A percentile compares a stretch with the other conserved stretches of the same genome.
Evolutionary conservation across 768 basidiomycete species (phyloP).

Genomic region (Tulasnella sp.): DNA sequence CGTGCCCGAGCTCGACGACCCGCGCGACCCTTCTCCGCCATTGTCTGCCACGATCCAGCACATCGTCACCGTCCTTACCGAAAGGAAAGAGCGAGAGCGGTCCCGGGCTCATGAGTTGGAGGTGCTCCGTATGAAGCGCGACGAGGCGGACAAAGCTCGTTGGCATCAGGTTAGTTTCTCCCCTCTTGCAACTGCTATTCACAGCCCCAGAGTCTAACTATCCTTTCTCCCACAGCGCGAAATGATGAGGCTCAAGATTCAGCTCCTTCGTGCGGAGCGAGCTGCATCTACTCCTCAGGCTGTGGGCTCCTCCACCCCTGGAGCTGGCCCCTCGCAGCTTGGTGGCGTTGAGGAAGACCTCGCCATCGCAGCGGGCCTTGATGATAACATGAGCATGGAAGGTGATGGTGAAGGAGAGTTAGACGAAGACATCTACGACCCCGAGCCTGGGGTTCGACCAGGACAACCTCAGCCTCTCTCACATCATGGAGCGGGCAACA

Average conservation of each 20-base stretch:
- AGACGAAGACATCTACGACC: conserved; percentile 19
- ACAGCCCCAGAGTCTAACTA: not conserved
- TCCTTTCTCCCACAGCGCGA: conserved; percentile 11
- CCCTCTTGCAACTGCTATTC: not conserved
- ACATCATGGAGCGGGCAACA: not conserved
- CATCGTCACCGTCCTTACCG: conserved; percentile 17
- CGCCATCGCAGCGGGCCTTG: conserved; percentile 12
- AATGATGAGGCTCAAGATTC: conserved; percentile 28
- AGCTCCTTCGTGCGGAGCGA: conserved; percentile 25
- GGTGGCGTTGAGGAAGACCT: conserved; percentile 23
- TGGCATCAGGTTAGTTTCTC: conserved; percentile 25
- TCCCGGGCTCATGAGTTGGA: conserved; percentile 25
- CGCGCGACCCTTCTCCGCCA: conserved; percentile 21
- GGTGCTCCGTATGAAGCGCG: conserved; percentile 26
- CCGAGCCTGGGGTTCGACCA: conserved; percentile 5
- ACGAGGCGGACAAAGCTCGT: conserved; percentile 26
- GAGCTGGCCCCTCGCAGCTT: not conserved
- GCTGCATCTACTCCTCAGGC: not conserved
- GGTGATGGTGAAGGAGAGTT: conserved; percentile 25
- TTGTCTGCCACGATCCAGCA: conserved; percentile 23
- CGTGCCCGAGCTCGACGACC: conserved; percentile 10
- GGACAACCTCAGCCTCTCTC: not conserved
- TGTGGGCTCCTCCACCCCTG: not conserved
- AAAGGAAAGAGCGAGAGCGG: conserved; percentile 19
- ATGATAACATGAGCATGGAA: conserved; percentile 22